phyloP scores from a whole-genome alignment of 345 rosid species.

The Xanthoceras sorbifolium region DNA sequence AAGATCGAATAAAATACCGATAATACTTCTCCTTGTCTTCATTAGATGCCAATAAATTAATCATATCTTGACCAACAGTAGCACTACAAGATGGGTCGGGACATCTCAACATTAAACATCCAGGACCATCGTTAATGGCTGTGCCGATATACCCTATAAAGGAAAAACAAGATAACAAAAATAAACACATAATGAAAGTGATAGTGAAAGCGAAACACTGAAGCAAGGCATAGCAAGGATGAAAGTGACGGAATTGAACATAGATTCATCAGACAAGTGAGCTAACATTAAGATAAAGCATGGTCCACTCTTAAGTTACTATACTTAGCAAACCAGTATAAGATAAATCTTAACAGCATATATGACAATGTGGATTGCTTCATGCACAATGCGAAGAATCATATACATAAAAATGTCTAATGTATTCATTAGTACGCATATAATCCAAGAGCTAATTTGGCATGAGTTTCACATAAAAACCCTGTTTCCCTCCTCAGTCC shows the following conservation, averaged over 20 bases:
- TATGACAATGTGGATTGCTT: neutral
- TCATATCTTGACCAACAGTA: slow-evolving; percentile 75
- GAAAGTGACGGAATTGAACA: neutral
- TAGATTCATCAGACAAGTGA: neutral
- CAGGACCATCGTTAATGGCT: slow-evolving; percentile 76
- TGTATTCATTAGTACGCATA: neutral
- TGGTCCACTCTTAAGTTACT: neutral
- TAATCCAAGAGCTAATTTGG: neutral
- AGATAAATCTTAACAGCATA: neutral
- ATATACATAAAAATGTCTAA: neutral
- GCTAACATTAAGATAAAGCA: neutral
- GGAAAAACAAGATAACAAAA: slow-evolving; percentile 4
- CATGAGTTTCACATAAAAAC: neutral
- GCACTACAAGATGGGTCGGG: slow-evolving; percentile 78
- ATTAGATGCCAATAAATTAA: slow-evolving; percentile 47
- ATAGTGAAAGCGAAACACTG: neutral
- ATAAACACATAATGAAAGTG: neutral
- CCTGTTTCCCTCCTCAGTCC: neutral
- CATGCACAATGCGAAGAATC: neutral
- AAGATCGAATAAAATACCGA: slow-evolving; percentile 69
- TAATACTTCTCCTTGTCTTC: slow-evolving; percentile 60
- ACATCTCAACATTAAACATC: slow-evolving; percentile 75
- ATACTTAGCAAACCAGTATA: neutral
- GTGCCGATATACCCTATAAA: slow-evolving; percentile 65
- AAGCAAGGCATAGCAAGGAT: neutral